These are phyloP conservation scores for Achaetomium macrosporum DNA, from an alignment of 2,329 filamentous ascomycete species.

Conservation along the genomic window DNA sequence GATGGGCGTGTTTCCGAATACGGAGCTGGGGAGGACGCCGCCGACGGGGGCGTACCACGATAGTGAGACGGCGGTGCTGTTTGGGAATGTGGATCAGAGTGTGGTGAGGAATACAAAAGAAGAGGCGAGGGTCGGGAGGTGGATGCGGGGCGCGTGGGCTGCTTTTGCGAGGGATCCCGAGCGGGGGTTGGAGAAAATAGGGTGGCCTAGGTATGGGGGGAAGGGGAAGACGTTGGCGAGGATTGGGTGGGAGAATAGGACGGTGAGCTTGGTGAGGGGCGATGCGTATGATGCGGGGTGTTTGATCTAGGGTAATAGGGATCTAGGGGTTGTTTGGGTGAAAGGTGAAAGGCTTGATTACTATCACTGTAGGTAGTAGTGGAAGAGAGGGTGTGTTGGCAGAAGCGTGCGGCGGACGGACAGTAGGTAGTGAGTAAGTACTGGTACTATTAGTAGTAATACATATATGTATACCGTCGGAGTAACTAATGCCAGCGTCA, in stretches of 20 bases:
- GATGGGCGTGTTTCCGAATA: slow-evolving; percentile 33
- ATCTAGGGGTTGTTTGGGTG: no score
- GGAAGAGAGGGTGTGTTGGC: no score
- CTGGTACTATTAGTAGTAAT: no score
- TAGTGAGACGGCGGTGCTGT: slow-evolving; percentile 24
- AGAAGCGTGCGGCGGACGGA: no score
- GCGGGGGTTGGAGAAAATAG: slow-evolving; percentile 4
- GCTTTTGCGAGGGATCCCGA: slow-evolving; percentile 35
- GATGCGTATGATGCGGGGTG: slow-evolving; percentile 7
- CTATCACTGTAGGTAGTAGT: no score
- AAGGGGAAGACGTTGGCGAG: slow-evolving; percentile 1
- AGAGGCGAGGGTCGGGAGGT: slow-evolving; percentile 29
- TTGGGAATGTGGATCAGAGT: slow-evolving; percentile 12
- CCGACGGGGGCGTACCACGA: slow-evolving; percentile 32
- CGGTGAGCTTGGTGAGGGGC: slow-evolving; percentile 2
- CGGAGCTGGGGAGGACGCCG: slow-evolving; percentile 25
- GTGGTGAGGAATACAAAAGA: slow-evolving; percentile 22
- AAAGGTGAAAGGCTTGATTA: no score
- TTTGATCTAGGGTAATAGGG: no score
- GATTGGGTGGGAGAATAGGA: not conserved
- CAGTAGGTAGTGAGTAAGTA: no score
- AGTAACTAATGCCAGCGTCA: no score
- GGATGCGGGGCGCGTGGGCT: slow-evolving; percentile 35
- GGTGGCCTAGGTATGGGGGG: not conserved
- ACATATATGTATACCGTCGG: no score